A percentile compares a stretch with the other conserved stretches of the same genome.
Evolutionary conservation across 1,284 basidiomycete species (phyloP).

Genomic region (Mycena citricolor): DNA sequence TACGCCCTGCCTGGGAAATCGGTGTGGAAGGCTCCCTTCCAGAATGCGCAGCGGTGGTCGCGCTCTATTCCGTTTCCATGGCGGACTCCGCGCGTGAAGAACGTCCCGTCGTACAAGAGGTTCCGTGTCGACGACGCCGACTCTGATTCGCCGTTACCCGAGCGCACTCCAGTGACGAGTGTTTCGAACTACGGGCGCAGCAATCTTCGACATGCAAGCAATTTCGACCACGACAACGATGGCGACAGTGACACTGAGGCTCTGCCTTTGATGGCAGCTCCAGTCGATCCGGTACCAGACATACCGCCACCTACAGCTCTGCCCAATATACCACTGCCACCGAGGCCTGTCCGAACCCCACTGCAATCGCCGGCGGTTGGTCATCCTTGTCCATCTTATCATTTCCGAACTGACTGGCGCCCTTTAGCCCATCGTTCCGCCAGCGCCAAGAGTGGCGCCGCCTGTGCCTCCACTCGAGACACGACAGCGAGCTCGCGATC

Average conservation of each 20-base stretch:
- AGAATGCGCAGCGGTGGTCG: constrained; percentile 1
- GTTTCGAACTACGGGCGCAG: constrained; percentile 11
- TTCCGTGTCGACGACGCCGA: constrained; percentile 18
- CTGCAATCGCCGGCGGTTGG: no score
- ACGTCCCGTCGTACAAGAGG: constrained; percentile 7
- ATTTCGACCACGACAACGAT: constrained; percentile 14
- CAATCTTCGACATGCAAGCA: constrained; percentile 13
- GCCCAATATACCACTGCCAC: no score
- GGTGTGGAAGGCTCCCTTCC: constrained; percentile 13
- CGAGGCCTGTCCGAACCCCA: no score
- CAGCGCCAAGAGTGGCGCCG: no score
- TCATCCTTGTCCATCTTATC: no score
- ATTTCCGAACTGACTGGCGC: no score
- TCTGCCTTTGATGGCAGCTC: constrained; percentile 16
- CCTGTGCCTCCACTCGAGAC: no score
- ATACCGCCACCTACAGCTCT: no score
- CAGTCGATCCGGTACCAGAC: no score
- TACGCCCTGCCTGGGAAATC: constrained; percentile 17
- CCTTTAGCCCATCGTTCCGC: no score
- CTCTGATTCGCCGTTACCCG: constrained; percentile 20
- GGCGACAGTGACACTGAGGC: constrained; percentile 17
- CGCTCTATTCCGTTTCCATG: constrained; percentile 15
- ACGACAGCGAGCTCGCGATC: no score
- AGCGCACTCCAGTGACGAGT: constrained; percentile 7
- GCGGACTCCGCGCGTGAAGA: constrained; percentile 17